Base-by-base conservation (phyloP, 2,329 filamentous ascomycete genomes). In the Rhynchosporium agropyri region DNA sequence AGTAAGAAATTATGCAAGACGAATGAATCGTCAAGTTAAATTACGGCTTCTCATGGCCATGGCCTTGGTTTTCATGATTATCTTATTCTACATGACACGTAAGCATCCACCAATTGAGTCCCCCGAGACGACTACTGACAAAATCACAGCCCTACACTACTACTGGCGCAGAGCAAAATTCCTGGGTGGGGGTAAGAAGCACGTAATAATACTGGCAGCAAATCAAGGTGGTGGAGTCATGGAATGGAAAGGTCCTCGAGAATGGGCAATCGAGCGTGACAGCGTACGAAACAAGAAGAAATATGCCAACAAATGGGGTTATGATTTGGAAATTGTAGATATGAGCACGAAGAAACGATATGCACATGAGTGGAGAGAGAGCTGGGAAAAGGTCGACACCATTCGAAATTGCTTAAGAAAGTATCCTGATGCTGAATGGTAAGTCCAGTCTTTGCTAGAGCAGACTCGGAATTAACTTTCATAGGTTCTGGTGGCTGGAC, bases 401-500 rank as follows among this genome's bases (percentile, higher is more conserved):
- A 87, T 99, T 71, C 87, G 94, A 65, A 90, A 91, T 65, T 88
- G 89, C 50, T 88, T 99, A 83, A 86, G 88, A 74, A 97, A 97
- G 76, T 97, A 98, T 74, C 95, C 95, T 33, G 84, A 96, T 67
- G 95, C 94, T 40, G 94, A 99, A 80, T 99, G 95, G 95, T 97
- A 81, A 77, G 87, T 15, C 10, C 3, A 43, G 15, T 26, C 15
- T 50, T 13, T 42, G 40, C 49, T 46, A 13, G 6, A 38, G 10
- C 36, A 20, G 12, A 60, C 3, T 31, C 38, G n/a, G 46, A 58
- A 57, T 70, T 79, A 72, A 78, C 65, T 53, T n/a, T 48, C 54
- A n/a, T 74, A 97, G 93, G 93, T 95, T 99, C 73, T 99, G 95
- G 95, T 99, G 95, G 94, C 83, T 99, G 63, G 95, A 99, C 76